Conservation (phyloP, 1,284 basidiomycete genomes). For the Rhodotorula sp. region DNA sequence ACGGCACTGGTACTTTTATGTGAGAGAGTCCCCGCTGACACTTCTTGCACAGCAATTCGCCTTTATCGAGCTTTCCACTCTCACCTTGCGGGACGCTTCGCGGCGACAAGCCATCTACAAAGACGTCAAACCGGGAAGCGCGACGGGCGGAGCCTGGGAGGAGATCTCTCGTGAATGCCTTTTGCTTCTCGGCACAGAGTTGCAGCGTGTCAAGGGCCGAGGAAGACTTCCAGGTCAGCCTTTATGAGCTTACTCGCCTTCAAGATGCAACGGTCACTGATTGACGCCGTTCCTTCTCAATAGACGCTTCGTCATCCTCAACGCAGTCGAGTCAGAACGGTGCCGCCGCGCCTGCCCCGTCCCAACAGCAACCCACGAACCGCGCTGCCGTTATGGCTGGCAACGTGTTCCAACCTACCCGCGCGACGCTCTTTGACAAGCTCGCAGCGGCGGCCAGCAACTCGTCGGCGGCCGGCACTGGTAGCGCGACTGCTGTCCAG, state of each 20-base stretch:
- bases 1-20: not conserved
- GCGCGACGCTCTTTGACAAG: conserved; percentile 37
- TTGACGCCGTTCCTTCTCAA: not conserved
- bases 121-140: conserved; percentile 61
- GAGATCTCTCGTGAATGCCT: conserved; percentile 61
- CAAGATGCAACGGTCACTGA: not conserved
- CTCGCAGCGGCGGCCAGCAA: conserved; percentile 16
- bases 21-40: too few relatives aligned
- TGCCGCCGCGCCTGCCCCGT: not conserved
- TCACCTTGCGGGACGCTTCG: conserved; percentile 48
- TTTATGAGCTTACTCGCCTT: too few relatives aligned
- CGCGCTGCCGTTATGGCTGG: conserved; percentile 24
- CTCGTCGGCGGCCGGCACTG: not conserved
- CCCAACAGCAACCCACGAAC: not conserved
- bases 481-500: not conserved
- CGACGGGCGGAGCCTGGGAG: conserved; percentile 57
- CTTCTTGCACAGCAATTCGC: conserved; percentile 45
- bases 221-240: conserved; percentile 21
- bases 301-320: not conserved
- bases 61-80: conserved; percentile 46
- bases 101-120: conserved; percentile 62
- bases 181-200: conserved; percentile 63
- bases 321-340: not conserved
- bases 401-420: conserved; percentile 36
- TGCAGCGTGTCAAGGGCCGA: conserved; percentile 52